Evolutionary conservation across 2,329 filamentous ascomycete species (phyloP), one percentile per base, ranked within the genome.

Genomic region (Fusarium lateritium): DNA sequence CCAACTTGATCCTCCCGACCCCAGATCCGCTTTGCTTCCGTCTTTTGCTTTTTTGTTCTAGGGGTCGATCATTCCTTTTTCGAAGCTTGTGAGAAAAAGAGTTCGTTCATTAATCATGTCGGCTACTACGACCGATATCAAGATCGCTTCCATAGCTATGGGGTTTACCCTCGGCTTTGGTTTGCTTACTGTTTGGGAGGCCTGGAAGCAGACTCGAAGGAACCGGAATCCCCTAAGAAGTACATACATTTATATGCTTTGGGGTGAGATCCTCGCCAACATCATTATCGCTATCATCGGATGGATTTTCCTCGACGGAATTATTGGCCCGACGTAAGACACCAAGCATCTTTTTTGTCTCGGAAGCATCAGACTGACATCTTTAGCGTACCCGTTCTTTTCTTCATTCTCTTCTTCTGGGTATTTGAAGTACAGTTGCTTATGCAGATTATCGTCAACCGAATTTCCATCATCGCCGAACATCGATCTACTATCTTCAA

Each of bases 371-470:
- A 13, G 11, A 53, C 64, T 45, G 7, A 59, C 44, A n/a, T 21
- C 6, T 15, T 24, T 26, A 79, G 79, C 3, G 56, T 80, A 2
- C 76, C 76, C 0, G 70, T 79, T 0, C 60, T 80, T 6, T 79
- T 81, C 59, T 79, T 79, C 33, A 77, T 81, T 36, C 62, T 81
- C 0, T 68, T 79, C 57, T 62, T 83, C 62, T 84, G 83, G 81
- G 78, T 80, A 0, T 78, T 83, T 26, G 76, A 84, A 60, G 81
- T 86, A 15, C 85, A 87, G 62, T 76, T 86, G 3, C 69, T 87
- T 3, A 81, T 86, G 76, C 84, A 87, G 67, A 87, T 88, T 46
- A 86, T 87, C 66, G 83, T 86, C 73, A 87, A 87, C 67, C 81
- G 85, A 54, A 83, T 86, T 22, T 79, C 81, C 0, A 79, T 88